A percentile compares a stretch with the other conserved stretches of the same genome.
Evolutionary conservation across 2,329 filamentous ascomycete genomes (phyloP).

Genomic region (Neopestalotiopsis sp.): DNA sequence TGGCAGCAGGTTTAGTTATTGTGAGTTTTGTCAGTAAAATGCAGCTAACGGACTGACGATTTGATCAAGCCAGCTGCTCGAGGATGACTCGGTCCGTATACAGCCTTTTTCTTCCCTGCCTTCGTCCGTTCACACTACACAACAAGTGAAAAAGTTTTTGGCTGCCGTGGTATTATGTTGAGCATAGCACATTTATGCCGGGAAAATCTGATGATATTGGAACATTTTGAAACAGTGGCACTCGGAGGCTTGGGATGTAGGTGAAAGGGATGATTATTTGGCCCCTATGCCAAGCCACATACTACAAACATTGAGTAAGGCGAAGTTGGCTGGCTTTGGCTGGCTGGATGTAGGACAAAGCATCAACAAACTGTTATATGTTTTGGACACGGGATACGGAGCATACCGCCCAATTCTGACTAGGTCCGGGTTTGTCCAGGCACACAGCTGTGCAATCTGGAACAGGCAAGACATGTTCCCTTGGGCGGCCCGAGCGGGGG

Average conservation of each 20-base stretch:
- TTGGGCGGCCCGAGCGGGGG: not conserved
- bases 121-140: no score
- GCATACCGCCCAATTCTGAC: not conserved
- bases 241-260: not conserved
- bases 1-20: not conserved
- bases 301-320: no score
- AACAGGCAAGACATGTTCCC: not conserved
- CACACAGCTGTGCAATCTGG: no score
- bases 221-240: not conserved
- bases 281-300: not conserved
- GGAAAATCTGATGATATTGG: not conserved
- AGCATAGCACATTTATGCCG: no score
- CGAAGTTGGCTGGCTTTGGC: no score
- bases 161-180: no score
- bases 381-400: not conserved
- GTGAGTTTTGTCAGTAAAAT: not conserved
- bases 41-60: not conserved
- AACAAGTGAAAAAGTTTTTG: no score
- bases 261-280: not conserved
- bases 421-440: no score
- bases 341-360: no score
- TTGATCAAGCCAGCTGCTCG: not conserved
- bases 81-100: not conserved
- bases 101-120: no score
- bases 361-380: not conserved